Conservation (phyloP, 2,329 filamentous ascomycete genomes). For the Onygena corvina region DNA sequence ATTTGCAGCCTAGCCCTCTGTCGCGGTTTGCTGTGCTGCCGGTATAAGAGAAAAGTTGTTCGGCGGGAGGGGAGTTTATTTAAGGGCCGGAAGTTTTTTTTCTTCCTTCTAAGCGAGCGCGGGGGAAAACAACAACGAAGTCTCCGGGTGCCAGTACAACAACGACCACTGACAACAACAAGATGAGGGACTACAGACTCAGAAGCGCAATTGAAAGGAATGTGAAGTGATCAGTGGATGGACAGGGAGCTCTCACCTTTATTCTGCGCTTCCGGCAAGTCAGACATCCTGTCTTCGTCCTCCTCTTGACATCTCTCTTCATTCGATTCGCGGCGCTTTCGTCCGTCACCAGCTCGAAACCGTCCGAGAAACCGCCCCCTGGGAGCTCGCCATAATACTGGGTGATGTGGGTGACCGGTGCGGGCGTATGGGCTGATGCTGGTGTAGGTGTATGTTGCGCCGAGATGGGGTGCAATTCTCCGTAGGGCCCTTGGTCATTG, state of each 20-base stretch:
- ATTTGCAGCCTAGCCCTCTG: not conserved
- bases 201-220: too few species aligned
- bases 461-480: too few species aligned
- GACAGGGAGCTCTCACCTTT: conserved; percentile 46
- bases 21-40: too few species aligned
- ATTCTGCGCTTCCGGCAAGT: conserved; percentile 56
- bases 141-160: not conserved
- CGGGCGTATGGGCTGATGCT: not conserved
- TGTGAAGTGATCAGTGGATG: not conserved
- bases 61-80: conserved; percentile 1
- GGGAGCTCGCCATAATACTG: conserved; percentile 41
- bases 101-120: conserved; percentile 15
- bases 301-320: conserved; percentile 60
- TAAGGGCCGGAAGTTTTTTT: conserved; percentile 4
- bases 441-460: too few species aligned
- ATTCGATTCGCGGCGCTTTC: conserved; percentile 47
- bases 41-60: not conserved
- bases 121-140: conserved; percentile 6
- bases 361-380: conserved; percentile 32
- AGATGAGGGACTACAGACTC: not conserved
- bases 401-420: conserved; percentile 17
- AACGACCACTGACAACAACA: not conserved
- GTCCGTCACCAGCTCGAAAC: conserved; percentile 41
- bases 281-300: conserved; percentile 62
- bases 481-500: conserved; percentile 9